These are phyloP conservation scores for Gentiana macrophylla DNA, from an alignment of 257 asterid genomes.

Conservation along the genomic window DNA sequence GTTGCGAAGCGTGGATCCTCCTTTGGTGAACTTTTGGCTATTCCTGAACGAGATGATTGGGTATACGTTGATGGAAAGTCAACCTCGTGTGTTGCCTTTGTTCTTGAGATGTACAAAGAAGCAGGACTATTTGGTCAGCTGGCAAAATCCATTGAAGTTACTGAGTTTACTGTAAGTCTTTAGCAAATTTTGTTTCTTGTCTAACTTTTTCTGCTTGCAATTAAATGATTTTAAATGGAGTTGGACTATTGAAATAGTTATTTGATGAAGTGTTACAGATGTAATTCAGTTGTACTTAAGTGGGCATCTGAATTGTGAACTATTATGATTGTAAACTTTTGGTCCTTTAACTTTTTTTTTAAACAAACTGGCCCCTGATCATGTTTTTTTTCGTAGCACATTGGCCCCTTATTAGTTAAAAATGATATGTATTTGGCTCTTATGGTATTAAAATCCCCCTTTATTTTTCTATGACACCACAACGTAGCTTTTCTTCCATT, in stretches of 20 bases:
- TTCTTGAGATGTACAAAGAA: conserved; percentile 77
- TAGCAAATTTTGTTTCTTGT: not conserved
- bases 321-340: not conserved
- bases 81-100: conserved; percentile 82
- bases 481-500: no score
- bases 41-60: conserved; percentile 92
- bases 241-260: not conserved
- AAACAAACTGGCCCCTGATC: no score
- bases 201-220: not conserved
- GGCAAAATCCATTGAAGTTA: conserved; percentile 63
- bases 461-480: no score
- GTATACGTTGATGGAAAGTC: conserved; percentile 79
- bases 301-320: not conserved
- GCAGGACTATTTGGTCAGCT: conserved; percentile 82
- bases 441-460: no score
- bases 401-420: no score
- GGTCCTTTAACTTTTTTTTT: not conserved
- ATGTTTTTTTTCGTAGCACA: no score
- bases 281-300: not conserved
- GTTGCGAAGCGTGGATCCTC: conserved; percentile 80
- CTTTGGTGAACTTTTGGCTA: conserved; percentile 64
- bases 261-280: not conserved
- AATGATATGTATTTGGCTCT: no score
- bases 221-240: not conserved
- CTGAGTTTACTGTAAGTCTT: conserved; percentile 85